A percentile compares a stretch with the other conserved stretches of the same genome.
These are phyloP conservation scores for Rhodotorula sp. DNA, from an alignment of 1,284 basidiomycete genomes.

Conservation along the genomic window DNA sequence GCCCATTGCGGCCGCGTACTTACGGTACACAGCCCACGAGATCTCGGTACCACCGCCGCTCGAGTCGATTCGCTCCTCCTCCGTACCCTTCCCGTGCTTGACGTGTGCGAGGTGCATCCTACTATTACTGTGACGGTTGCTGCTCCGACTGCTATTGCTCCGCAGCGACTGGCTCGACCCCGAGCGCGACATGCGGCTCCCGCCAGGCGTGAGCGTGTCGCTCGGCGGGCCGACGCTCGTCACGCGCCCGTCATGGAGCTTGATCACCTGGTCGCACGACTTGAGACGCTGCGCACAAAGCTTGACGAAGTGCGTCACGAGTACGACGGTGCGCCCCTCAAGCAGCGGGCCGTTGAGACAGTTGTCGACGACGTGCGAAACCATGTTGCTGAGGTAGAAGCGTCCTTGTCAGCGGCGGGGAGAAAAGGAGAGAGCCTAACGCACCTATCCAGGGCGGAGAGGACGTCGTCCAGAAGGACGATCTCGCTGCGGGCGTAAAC, in stretches of 20 bases:
- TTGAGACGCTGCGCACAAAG: slow-evolving; percentile 67
- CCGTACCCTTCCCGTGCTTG: slow-evolving; percentile 11
- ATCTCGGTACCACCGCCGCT: slow-evolving; percentile 77
- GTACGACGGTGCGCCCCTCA: slow-evolving; percentile 72
- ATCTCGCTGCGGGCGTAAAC: slow-evolving; percentile 62
- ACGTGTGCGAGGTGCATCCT: slow-evolving; percentile 11
- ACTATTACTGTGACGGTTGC: slow-evolving; percentile 28
- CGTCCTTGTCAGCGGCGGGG: slow-evolving; percentile 52
- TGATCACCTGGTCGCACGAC: slow-evolving; percentile 59
- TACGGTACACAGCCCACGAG: slow-evolving; percentile 72
- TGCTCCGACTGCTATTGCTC: slow-evolving; percentile 48
- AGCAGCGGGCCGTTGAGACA: slow-evolving; percentile 82
- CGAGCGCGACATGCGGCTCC: slow-evolving; percentile 47
- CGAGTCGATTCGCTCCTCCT: slow-evolving; percentile 71
- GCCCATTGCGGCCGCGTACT: slow-evolving; percentile 61
- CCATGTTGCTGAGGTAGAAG: slow-evolving; percentile 69
- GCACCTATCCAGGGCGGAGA: slow-evolving; percentile 42
- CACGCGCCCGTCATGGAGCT: slow-evolving; percentile 79
- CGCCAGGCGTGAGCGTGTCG: slow-evolving; percentile 58
- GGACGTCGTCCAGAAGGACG: slow-evolving; percentile 45
- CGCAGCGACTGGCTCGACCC: slow-evolving; percentile 47
- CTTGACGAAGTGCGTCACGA: slow-evolving; percentile 87
- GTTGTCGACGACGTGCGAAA: slow-evolving; percentile 76
- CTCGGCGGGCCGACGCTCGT: slow-evolving; percentile 66
- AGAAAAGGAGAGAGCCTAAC: neutral